phyloP scores from a whole-genome alignment of 2,329 filamentous ascomycete genomes.

The Colletotrichum sojae region DNA sequence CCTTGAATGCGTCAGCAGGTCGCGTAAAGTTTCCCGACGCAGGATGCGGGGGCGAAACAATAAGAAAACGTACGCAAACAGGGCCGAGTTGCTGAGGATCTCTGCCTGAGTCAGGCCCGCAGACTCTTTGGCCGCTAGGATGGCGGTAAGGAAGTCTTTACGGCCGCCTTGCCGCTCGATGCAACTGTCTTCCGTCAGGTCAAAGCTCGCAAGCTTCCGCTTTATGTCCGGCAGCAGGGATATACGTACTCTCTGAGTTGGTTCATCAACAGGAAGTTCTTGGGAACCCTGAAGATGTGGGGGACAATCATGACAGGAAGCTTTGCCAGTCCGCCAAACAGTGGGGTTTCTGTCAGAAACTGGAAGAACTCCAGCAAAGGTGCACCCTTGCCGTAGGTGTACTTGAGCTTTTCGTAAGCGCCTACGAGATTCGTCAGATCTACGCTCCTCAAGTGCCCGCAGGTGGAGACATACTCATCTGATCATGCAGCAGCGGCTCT shows the following conservation, averaged over 20 bases:
- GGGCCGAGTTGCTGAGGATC: conserved; percentile 14
- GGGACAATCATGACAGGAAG: conserved; percentile 19
- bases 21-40: background rate
- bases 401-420: conserved; percentile 23
- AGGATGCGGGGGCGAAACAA: background rate
- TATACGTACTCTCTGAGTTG: conserved; percentile 14
- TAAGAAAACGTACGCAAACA: conserved; percentile 14
- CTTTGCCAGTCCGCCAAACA: conserved; percentile 22
- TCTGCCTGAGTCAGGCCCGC: conserved; percentile 22
- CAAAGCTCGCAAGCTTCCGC: background rate
- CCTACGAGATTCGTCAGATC: background rate
- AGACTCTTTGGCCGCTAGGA: conserved; percentile 20
- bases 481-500: conserved; percentile 25
- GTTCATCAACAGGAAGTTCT: conserved; percentile 31
- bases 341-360: conserved; percentile 13
- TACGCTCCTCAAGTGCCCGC: background rate
- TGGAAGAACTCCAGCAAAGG: conserved; percentile 27
- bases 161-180: conserved; percentile 21
- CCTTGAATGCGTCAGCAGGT: background rate
- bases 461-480: conserved; percentile 11
- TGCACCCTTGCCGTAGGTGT: background rate
- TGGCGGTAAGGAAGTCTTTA: conserved; percentile 29
- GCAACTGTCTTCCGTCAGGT: background rate
- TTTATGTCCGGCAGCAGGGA: too few relatives aligned
- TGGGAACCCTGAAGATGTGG: conserved; percentile 27